These are phyloP conservation scores for Gossypium ekmanianum DNA, from an alignment of 345 rosid species.

Conservation along the genomic window DNA sequence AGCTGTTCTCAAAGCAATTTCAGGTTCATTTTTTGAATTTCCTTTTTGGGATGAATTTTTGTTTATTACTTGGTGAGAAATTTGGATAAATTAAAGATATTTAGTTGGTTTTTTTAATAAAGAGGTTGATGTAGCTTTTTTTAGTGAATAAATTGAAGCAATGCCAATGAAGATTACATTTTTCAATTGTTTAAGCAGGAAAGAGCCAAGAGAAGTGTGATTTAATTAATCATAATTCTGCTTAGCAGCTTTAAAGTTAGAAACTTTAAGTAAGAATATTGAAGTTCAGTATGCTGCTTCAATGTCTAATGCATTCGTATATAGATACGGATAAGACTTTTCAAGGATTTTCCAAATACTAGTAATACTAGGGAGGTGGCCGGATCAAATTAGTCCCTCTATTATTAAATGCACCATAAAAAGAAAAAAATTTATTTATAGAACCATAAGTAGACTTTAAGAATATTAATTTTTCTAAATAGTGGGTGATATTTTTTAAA, in stretches of 20 bases:
- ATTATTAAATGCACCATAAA: too few relatives aligned
- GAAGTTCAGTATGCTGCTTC: not conserved
- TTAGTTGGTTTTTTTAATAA: too few relatives aligned
- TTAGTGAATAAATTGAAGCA: not conserved
- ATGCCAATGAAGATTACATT: not conserved
- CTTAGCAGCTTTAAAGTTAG: not conserved
- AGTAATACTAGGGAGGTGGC: too few relatives aligned
- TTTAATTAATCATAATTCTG: not conserved
- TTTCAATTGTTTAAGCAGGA: not conserved
- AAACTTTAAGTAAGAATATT: not conserved
- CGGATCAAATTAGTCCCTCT: too few relatives aligned
- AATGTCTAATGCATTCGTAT: too few relatives aligned
- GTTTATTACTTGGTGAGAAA: not conserved
- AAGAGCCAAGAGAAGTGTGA: not conserved
- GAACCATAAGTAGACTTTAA: too few relatives aligned
- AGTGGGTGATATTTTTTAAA: too few relatives aligned
- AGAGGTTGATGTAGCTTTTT: not conserved
- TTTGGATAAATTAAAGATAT: too few relatives aligned
- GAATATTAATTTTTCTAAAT: too few relatives aligned
- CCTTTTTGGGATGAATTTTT: not conserved
- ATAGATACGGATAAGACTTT: not conserved
- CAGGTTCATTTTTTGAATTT: constrained; percentile 40
- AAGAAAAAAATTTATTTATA: too few relatives aligned
- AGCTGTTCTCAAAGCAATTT: constrained; percentile 91
- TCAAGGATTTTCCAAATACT: not conserved